Evolutionary conservation across 192 early-diverging fungal genomes (phyloP), one percentile per base, ranked within the genome.

Genomic region (Linnemannia hyalina): DNA sequence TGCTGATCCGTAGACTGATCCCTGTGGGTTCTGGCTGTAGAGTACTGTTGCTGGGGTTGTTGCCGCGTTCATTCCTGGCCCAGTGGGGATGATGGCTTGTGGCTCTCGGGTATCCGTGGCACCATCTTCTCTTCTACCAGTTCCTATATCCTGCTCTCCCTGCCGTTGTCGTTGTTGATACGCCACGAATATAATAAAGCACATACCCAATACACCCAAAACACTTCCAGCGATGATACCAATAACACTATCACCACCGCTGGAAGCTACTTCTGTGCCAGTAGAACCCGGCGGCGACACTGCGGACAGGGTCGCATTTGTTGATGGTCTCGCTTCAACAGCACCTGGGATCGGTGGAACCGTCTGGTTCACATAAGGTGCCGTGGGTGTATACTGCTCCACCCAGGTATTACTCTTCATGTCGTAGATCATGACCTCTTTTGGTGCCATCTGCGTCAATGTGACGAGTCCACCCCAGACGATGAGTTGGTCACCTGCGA

Each of bases 221-320:
- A 44, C 41, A 42, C 75, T 57, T 63, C 75, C 75, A 7, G 35
- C 35, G 35, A 76, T 57, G 29, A 76, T 76, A 0, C 54, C 75
- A 22, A 57, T 57, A 41, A 18, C n/a, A 38, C 23, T 57, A 38
- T 32, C 20, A 6, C 35, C 35, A 35, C 73, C 11, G 2, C 47
- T 35, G 35, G 35, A 35, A 35, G 35, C 35, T 35, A 35, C 73
- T 20, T 16, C 52, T 10, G 15, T 13, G 26, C 16, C 73, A 20
- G 26, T 18, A 26, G 22, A 38, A 6, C 20, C 22, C 38, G 68
- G 38, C 3, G 16, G 40, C 7, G 15, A 20, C 3, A 3, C 6
- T 22, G 15, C 68, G 18, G 68, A 36, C 5, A 36, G 35, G 4
- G 68, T 38, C 16, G 68, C 3, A 69, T 11, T 36, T 15, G 3